Percentiles rank a stretch among this genome's conserved stretches.
Conservation (phyloP, 1,284 basidiomycete genomes). For the Ustilago curta region DNA sequence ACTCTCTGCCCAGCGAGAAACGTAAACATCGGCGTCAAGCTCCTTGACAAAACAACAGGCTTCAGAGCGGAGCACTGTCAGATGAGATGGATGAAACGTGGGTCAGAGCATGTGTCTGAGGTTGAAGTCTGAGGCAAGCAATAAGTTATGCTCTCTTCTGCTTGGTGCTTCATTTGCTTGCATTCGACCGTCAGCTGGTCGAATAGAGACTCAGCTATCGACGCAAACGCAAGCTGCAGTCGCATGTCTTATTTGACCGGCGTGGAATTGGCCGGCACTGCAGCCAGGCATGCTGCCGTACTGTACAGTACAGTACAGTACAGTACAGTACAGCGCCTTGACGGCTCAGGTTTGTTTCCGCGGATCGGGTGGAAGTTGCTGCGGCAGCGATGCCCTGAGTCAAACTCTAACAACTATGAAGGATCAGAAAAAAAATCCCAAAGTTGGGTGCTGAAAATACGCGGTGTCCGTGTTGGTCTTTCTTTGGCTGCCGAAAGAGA, state of each 20-base stretch:
- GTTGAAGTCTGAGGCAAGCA: not conserved
- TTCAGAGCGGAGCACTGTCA: not conserved
- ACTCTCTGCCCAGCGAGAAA: not conserved
- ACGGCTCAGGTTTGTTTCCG: not conserved
- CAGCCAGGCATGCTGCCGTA: too few relatives aligned
- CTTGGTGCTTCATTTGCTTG: slow-evolving; percentile 4
- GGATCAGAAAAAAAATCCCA: not conserved
- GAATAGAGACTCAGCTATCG: too few relatives aligned
- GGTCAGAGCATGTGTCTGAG: not conserved
- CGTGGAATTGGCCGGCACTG: too few relatives aligned
- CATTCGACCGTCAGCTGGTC: too few relatives aligned
- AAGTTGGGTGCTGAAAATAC: not conserved
- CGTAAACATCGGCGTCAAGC: not conserved
- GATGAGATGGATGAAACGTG: not conserved
- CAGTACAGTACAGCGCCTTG: too few relatives aligned
- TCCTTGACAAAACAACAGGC: not conserved
- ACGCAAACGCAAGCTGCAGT: too few relatives aligned
- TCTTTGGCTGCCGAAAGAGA: not conserved
- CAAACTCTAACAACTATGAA: not conserved
- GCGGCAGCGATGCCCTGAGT: slow-evolving; percentile 1
- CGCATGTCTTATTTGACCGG: too few relatives aligned
- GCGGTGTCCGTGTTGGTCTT: slow-evolving; percentile 3
- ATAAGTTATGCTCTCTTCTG: not conserved
- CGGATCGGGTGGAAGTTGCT: not conserved
- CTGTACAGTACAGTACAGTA: too few relatives aligned